Conservation (phyloP, 106 monocot species). For the Cymbidium sinense region DNA sequence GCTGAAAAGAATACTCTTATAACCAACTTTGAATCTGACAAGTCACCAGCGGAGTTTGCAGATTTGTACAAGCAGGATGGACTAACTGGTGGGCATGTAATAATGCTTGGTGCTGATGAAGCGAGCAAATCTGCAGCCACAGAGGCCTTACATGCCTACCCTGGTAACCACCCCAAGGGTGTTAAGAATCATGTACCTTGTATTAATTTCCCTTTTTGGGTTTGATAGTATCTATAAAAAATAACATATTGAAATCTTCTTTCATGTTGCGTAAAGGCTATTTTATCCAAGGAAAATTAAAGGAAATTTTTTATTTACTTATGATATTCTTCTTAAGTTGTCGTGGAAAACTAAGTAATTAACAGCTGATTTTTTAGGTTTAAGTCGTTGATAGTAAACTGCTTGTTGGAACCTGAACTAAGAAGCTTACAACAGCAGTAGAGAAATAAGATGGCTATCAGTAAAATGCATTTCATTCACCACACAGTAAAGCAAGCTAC, state of each 20-base stretch:
- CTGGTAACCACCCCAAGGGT: constrained; percentile 30
- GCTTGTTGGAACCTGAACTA: too few relatives aligned
- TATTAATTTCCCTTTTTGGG: too few relatives aligned
- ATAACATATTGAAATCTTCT: neutral
- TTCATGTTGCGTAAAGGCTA: neutral
- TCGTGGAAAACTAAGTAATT: neutral
- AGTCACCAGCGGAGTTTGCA: constrained; percentile 60
- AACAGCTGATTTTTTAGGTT: neutral
- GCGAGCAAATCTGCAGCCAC: constrained; percentile 53
- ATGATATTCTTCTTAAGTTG: neutral
- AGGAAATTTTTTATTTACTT: neutral
- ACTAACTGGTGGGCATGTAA: constrained; percentile 83
- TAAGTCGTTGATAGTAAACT: neutral
- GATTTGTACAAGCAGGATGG: constrained; percentile 63
- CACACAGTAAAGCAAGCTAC: too few relatives aligned
- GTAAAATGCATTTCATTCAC: too few relatives aligned
- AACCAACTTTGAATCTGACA: constrained; percentile 92
- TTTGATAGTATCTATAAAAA: too few relatives aligned
- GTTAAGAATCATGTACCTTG: too few relatives aligned
- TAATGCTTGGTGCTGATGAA: constrained; percentile 83
- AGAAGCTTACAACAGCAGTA: too few relatives aligned
- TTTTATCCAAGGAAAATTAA: neutral
- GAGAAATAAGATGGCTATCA: too few relatives aligned
- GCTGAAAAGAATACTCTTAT: constrained; percentile 38
- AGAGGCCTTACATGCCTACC: constrained; percentile 75